Evolutionary conservation across 495 filamentous ascomycete species (phyloP).

Genomic region (Talaromyces nanjingensis): DNA sequence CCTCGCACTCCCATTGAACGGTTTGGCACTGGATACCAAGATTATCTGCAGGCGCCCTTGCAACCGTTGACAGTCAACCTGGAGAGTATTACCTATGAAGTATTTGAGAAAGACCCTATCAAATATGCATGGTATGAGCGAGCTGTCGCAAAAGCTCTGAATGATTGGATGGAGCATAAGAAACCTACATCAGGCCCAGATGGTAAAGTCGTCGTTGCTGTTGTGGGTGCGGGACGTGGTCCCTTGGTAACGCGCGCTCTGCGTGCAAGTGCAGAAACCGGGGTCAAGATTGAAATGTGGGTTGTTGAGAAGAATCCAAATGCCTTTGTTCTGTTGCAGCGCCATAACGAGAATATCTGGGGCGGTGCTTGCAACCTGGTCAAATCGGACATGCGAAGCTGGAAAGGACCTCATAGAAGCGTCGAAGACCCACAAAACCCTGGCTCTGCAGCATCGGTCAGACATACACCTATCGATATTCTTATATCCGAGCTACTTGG

Average conservation of each 20-base stretch:
- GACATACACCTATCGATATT: constrained; percentile 73
- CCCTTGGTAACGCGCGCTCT: constrained; percentile 83
- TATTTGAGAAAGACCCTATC: constrained; percentile 96
- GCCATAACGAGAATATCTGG: constrained; percentile 77
- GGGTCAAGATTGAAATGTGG: constrained; percentile 75
- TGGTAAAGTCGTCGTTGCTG: constrained; percentile 76
- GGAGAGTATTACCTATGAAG: constrained; percentile 95
- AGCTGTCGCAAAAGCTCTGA: constrained; percentile 73
- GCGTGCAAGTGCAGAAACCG: constrained; percentile 65
- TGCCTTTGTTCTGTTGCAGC: constrained; percentile 83
- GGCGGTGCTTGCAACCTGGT: constrained; percentile 68
- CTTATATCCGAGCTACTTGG: constrained; percentile 89
- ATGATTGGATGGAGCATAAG: constrained; percentile 65
- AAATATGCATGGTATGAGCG: constrained; percentile 95
- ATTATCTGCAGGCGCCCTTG: constrained; percentile 89
- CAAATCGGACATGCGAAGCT: constrained; percentile 94
- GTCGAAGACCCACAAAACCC: constrained; percentile 12
- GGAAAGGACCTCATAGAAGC: constrained; percentile 58
- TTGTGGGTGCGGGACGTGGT: constrained; percentile 87
- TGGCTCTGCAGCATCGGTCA: neutral
- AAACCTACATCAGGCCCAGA: constrained; percentile 65
- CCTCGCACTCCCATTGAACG: constrained; percentile 54
- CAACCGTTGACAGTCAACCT: constrained; percentile 95
- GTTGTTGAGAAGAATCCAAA: constrained; percentile 98
- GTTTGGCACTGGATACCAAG: constrained; percentile 76